phyloP scores from a whole-genome alignment of 352 stramenopile species.

The Nothophytophthora sp. region DNA sequence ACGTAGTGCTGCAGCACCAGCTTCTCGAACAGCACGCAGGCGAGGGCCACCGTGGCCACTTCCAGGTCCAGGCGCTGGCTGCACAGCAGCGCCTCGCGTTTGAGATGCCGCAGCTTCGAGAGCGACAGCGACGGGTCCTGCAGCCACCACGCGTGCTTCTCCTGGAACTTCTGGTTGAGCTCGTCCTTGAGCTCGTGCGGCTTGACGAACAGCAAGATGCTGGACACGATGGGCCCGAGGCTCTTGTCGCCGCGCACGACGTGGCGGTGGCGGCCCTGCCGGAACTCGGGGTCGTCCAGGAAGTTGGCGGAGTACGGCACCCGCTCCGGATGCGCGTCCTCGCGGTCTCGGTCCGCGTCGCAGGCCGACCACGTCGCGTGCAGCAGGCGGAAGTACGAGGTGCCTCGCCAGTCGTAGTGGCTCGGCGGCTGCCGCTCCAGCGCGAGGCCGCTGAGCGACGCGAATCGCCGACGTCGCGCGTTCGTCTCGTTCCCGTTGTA shows the following conservation, averaged over 20 bases:
- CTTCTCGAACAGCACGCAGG: conserved; percentile 97
- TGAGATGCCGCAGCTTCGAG: conserved; percentile 97
- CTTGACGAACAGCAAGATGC: conserved; percentile 96
- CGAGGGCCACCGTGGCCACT: conserved; percentile 93
- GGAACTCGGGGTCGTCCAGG: conserved; percentile 83
- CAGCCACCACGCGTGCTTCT: conserved; percentile 92
- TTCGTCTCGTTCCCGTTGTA: conserved; percentile 82
- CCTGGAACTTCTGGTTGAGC: conserved; percentile 97
- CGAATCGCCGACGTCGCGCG: conserved; percentile 40
- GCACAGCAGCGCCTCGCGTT: conserved; percentile 83
- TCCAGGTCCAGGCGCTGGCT: conserved; percentile 88
- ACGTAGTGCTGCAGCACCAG: conserved; percentile 95
- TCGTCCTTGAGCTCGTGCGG: conserved; percentile 95
- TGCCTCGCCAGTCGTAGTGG: conserved; percentile 85
- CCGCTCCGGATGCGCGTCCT: conserved; percentile 70
- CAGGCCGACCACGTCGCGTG: conserved; percentile 78
- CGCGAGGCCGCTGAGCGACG: conserved; percentile 58
- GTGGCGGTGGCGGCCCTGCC: conserved; percentile 78
- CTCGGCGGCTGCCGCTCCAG: conserved; percentile 29
- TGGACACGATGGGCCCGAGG: conserved; percentile 92
- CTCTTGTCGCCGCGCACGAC: conserved; percentile 87
- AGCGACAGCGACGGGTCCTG: conserved; percentile 90
- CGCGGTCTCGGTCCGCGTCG: conserved; percentile 67
- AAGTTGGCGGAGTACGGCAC: conserved; percentile 76
- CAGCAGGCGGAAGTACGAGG: conserved; percentile 85